These are phyloP conservation scores for Myriosclerotinia curreyana DNA, from an alignment of 2,329 filamentous ascomycete species.

Conservation along the genomic window DNA sequence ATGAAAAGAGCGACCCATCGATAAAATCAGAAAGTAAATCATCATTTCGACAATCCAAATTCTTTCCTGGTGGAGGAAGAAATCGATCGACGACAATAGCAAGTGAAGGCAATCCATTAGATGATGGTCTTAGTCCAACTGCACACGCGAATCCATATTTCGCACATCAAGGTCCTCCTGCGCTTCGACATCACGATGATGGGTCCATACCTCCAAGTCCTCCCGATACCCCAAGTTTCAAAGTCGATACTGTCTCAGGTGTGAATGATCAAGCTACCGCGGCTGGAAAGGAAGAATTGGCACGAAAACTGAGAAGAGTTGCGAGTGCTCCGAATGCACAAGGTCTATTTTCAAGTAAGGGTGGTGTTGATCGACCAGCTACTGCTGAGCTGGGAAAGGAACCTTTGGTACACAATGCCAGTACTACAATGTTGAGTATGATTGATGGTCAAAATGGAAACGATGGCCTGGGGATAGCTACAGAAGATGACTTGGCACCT, in stretches of 20 bases:
- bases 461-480: conserved; percentile 42
- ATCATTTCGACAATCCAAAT: conserved; percentile 78
- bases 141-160: conserved; percentile 97
- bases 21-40: conserved; percentile 41
- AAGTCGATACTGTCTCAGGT: conserved; percentile 66
- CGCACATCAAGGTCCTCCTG: conserved; percentile 89
- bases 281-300: conserved; percentile 86
- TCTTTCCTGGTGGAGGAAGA: conserved; percentile 82
- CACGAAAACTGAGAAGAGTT: conserved; percentile 86
- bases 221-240: conserved; percentile 80
- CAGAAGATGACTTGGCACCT: conserved; percentile 54
- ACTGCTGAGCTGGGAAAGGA: conserved; percentile 87
- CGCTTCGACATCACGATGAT: conserved; percentile 90
- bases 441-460: conserved; percentile 46
- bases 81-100: conserved; percentile 87
- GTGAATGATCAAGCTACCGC: conserved; percentile 64
- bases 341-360: conserved; percentile 70
- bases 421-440: conserved; percentile 47
- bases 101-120: conserved; percentile 87
- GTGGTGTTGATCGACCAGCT: conserved; percentile 65
- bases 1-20: conserved; percentile 42
- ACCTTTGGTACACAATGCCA: conserved; percentile 60
- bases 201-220: conserved; percentile 90
- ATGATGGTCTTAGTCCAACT: conserved; percentile 86
- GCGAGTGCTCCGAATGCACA: conserved; percentile 97